Base-by-base conservation (phyloP, 2,329 filamentous ascomycete genomes). In the Fusarium sp. region DNA sequence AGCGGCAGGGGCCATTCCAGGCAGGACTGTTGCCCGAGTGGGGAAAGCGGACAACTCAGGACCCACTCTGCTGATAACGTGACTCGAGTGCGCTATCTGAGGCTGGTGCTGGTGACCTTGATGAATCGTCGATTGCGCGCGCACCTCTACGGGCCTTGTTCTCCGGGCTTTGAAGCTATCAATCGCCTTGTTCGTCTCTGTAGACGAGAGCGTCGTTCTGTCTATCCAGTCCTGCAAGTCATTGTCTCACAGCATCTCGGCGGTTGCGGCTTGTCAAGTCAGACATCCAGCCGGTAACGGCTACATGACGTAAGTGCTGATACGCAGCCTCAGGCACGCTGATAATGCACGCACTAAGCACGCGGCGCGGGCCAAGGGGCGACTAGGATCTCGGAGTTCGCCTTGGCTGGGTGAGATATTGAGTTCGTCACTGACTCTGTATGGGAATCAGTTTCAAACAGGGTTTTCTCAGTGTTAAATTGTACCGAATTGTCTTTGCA, bases 61-160 rank as follows among this genome's bases (percentile, higher is more conserved):
- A 59, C 38, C 72, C 72, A 75, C 72, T 62, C 59, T 59, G 14
- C 56, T 69, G 71, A 76, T 71, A 78, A 76, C 69, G 76, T 78
- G 76, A 78, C 75, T 75, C 64, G 50, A 66, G 63, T 58, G 8
- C 45, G 32, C 62, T 70, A 75, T 66, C 58, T 69, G 40, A 69
- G 27, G 52, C 61, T 65, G 47, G 45, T 47, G 38, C n/a, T 25
- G 69, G 30, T 66, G 66, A 75, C 76, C 76, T 70, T 78, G 76
- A 78, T 78, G 76, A 76, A 67, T 70, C 69, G 74, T 68, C 56
- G 71, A 78, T 75, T 75, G 66, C 56, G 71, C 76, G 76, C 74
- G 73, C 71, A 71, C 68, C 66, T 60, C 63, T 59, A 68, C 56
- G 60, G 62, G 66, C 65, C 60, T 64, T 66, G 50, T n/a, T 66